phyloP scores from a whole-genome alignment of 352 stramenopile genomes.

The Phytophthora multivora region DNA sequence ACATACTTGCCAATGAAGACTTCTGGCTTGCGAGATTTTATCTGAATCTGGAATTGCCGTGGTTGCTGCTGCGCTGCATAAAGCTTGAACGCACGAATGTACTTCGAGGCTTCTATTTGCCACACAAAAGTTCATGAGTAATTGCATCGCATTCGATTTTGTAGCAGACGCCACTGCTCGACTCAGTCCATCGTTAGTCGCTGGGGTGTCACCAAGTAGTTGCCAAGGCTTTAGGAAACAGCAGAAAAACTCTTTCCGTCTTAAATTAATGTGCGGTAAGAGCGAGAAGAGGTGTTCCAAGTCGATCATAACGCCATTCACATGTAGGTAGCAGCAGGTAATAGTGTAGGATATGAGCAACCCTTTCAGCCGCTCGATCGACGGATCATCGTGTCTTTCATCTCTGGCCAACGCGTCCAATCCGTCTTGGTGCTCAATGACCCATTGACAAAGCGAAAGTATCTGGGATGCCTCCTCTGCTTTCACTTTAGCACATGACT shows the following conservation, averaged over 20 bases:
- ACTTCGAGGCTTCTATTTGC: slow-evolving; percentile 9
- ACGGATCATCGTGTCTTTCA: not conserved
- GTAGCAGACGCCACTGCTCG: slow-evolving; percentile 7
- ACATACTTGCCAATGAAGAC: slow-evolving; percentile 29
- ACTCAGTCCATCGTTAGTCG: not conserved
- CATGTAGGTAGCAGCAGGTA: slow-evolving; percentile 22
- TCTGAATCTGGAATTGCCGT: not conserved
- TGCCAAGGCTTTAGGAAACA: slow-evolving; percentile 23
- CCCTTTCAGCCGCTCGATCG: slow-evolving; percentile 15
- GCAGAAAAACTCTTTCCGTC: slow-evolving; percentile 23
- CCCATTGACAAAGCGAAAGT: slow-evolving; percentile 2
- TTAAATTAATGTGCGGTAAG: not conserved
- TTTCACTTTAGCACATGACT: not conserved
- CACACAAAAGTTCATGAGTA: slow-evolving; percentile 15
- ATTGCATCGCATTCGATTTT: not conserved
- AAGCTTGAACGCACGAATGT: slow-evolving; percentile 18
- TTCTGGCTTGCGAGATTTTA: not conserved
- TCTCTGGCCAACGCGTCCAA: not conserved
- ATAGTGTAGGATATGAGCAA: slow-evolving; percentile 31
- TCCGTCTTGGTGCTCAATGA: slow-evolving; percentile 18
- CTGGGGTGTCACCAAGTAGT: not conserved
- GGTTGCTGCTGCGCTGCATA: slow-evolving; percentile 7
- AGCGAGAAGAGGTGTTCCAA: slow-evolving; percentile 24
- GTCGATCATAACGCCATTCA: slow-evolving; percentile 29
- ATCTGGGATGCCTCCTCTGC: not conserved